phyloP scores from a whole-genome alignment of 2,329 filamentous ascomycete genomes.

The Claviceps pazoutovae region DNA sequence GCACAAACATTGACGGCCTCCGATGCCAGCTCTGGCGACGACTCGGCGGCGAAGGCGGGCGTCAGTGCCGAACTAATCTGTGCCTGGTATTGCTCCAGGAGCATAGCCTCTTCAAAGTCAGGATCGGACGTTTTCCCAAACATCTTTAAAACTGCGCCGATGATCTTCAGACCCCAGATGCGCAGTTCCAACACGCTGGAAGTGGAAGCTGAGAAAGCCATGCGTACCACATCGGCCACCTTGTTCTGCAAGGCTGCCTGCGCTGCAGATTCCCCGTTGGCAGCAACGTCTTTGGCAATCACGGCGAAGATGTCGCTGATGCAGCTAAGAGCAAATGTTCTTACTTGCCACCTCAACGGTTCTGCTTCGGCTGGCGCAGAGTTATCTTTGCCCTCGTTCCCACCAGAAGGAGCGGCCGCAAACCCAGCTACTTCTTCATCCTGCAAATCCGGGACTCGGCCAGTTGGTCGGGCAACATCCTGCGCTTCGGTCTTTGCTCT shows the following conservation, averaged over 20 bases:
- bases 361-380: slow-evolving; percentile 55
- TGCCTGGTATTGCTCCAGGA: slow-evolving; percentile 95
- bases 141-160: slow-evolving; percentile 85
- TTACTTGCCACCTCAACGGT: slow-evolving; percentile 85
- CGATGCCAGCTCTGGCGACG: slow-evolving; percentile 85
- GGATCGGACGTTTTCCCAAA: slow-evolving; percentile 93
- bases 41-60: slow-evolving; percentile 89
- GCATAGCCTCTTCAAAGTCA: slow-evolving; percentile 91
- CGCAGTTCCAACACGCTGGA: slow-evolving; percentile 81
- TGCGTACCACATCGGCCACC: slow-evolving; percentile 84
- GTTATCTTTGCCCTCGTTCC: slow-evolving; percentile 37
- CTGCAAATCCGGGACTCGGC: slow-evolving; percentile 60
- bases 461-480: slow-evolving; percentile 25
- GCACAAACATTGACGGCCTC: slow-evolving; percentile 96
- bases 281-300: slow-evolving; percentile 63
- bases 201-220: slow-evolving; percentile 95
- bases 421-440: slow-evolving; percentile 97
- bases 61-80: slow-evolving; percentile 95
- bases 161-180: slow-evolving; percentile 83
- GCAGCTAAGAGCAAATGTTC: slow-evolving; percentile 84
- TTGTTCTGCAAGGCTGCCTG: slow-evolving; percentile 67
- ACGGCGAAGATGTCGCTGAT: slow-evolving; percentile 70
- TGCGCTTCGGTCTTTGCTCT: slow-evolving; percentile 50
- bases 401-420: slow-evolving; percentile 54
- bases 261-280: slow-evolving; percentile 64